Evolutionary conservation across 2,329 filamentous ascomycete genomes (phyloP).

Genomic region (Cladophialophora carrionii): DNA sequence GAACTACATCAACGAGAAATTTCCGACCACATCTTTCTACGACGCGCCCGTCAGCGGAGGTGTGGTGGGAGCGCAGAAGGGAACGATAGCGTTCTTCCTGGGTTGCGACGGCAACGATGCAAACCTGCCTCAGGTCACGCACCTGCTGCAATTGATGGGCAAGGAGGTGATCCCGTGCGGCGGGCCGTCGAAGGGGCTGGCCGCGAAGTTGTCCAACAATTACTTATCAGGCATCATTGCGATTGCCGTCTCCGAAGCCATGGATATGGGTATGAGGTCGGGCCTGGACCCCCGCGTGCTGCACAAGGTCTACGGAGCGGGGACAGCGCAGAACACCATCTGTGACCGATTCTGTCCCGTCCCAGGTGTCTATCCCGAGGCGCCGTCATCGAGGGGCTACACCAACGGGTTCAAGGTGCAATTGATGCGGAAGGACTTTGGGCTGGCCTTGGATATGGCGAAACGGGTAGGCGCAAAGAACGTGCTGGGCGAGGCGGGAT

Average conservation of each 20-base stretch:
- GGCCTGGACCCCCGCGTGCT: constrained; percentile 61
- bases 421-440: constrained; percentile 64
- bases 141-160: constrained; percentile 59
- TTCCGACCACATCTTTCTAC: constrained; percentile 51
- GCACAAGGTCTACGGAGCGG: constrained; percentile 56
- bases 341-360: constrained; percentile 58
- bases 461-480: constrained; percentile 55
- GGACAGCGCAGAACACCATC: constrained; percentile 58
- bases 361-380: constrained; percentile 54
- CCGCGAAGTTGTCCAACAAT: constrained; percentile 65
- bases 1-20: constrained; percentile 29
- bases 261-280: constrained; percentile 63
- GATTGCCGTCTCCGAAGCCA: constrained; percentile 61
- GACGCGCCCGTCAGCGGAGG: constrained; percentile 60
- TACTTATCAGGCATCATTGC: constrained; percentile 63
- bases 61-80: constrained; percentile 56
- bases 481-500: constrained; percentile 55
- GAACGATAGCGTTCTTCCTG: constrained; percentile 60
- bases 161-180: constrained; percentile 59
- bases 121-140: constrained; percentile 50
- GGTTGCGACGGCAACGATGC: constrained; percentile 53
- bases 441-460: constrained; percentile 60
- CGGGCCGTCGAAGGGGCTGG: constrained; percentile 58
- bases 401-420: constrained; percentile 62
- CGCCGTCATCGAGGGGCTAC: constrained; percentile 55